Evolutionary conservation across 306 rosid genomes (phyloP).

Genomic region (Malus sieversii): DNA sequence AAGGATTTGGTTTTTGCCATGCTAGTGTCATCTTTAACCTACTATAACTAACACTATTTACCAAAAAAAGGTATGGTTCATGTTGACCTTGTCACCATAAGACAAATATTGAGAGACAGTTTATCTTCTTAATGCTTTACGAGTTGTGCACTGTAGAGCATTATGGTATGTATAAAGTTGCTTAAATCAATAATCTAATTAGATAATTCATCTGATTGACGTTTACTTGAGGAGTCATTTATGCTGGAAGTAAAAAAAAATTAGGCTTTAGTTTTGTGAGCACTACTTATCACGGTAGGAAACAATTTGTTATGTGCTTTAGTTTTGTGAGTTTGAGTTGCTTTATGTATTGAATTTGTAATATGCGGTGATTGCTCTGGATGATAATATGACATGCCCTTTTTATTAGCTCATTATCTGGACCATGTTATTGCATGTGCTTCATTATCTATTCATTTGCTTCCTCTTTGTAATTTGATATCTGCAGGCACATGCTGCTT

Average conservation of each 20-base stretch:
- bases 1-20: background rate
- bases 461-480: background rate
- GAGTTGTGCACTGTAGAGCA: background rate
- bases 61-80: background rate
- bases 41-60: background rate
- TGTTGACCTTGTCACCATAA: background rate
- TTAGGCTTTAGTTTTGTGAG: background rate
- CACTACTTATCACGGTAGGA: background rate
- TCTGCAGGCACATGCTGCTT: constrained; percentile 98
- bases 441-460: background rate
- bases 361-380: background rate
- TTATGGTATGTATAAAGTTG: background rate
- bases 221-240: background rate
- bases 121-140: background rate
- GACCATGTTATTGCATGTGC: background rate
- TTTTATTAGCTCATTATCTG: background rate
- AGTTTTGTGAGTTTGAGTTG: background rate
- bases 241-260: background rate
- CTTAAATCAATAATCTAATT: background rate
- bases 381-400: background rate
- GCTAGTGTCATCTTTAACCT: background rate
- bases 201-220: background rate
- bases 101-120: background rate
- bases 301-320: background rate
- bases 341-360: background rate